phyloP scores from a whole-genome alignment of 2,329 filamentous ascomycete genomes.

The Colletotrichum siamense region DNA sequence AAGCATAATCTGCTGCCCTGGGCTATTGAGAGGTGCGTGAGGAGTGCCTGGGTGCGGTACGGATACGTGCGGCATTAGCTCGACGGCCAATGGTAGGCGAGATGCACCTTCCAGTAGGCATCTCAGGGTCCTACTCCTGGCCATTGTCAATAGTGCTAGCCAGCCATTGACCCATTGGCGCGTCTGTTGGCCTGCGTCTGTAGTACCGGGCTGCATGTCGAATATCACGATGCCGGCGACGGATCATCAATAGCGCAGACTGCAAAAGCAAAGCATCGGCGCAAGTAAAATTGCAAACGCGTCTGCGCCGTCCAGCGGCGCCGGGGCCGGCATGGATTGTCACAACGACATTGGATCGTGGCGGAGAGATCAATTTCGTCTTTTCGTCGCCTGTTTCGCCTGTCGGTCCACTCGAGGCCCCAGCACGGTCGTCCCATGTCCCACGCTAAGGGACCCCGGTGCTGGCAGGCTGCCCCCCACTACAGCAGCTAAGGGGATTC shows the following conservation, averaged over 20 bases:
- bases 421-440: slow-evolving; percentile 17
- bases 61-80: slow-evolving; percentile 6
- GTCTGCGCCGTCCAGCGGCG: not conserved
- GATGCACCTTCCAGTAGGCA: not conserved
- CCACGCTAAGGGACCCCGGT: slow-evolving; percentile 2
- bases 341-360: slow-evolving; percentile 17
- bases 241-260: slow-evolving; percentile 13
- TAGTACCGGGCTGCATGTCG: not conserved
- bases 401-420: slow-evolving; percentile 14
- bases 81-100: not conserved
- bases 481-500: not conserved
- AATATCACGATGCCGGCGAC: not conserved
- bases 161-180: not conserved
- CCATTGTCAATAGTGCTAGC: not conserved
- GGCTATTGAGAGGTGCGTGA: not conserved
- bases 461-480: not conserved
- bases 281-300: slow-evolving; percentile 16
- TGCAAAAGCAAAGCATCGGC: slow-evolving; percentile 14
- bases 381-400: slow-evolving; percentile 18
- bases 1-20: not conserved
- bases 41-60: not conserved
- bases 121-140: not conserved
- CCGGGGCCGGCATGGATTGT: slow-evolving; percentile 10
- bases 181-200: not conserved
- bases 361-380: slow-evolving; percentile 21